phyloP scores from a whole-genome alignment of 2,329 filamentous ascomycete genomes.

The Fusarium annulatum region DNA sequence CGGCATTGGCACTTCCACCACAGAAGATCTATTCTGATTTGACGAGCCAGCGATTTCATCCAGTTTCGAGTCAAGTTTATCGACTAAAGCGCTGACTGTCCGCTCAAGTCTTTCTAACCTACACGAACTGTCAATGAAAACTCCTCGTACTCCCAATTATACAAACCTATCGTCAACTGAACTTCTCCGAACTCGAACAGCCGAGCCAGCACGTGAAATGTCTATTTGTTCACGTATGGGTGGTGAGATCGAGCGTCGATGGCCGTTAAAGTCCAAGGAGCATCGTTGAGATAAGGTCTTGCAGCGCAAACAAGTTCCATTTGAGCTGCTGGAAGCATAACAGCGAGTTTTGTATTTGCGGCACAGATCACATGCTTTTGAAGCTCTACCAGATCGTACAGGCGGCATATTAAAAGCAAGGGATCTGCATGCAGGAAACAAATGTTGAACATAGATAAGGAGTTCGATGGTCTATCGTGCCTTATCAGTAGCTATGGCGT shows the following conservation, averaged over 20 bases:
- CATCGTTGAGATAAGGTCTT: conserved; percentile 39
- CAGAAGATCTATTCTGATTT: neutral
- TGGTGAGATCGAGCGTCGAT: neutral
- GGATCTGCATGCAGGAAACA: neutral
- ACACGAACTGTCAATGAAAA: neutral
- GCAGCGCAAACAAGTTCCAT: conserved; percentile 40
- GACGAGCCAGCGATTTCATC: neutral
- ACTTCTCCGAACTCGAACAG: neutral
- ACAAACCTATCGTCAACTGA: conserved; percentile 13
- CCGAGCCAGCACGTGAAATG: accelerated
- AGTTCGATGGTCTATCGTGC: neutral
- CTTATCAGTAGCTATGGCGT: conserved; percentile 20
- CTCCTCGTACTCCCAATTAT: accelerated
- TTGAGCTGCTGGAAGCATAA: conserved; percentile 23
- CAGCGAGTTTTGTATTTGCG: conserved; percentile 45
- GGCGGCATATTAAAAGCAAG: conserved; percentile 33
- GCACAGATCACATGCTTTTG: conserved; percentile 43
- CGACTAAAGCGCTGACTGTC: conserved; percentile 19
- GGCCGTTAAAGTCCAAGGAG: conserved; percentile 17
- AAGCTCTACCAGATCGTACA: conserved; percentile 36
- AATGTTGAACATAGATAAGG: neutral
- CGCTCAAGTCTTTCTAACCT: conserved; percentile 29
- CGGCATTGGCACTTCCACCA: neutral
- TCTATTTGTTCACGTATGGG: neutral
- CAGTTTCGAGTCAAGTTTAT: conserved; percentile 26